Evolutionary conservation across 257 asterid genomes (phyloP).

Genomic region (Ophiorrhiza pumila): DNA sequence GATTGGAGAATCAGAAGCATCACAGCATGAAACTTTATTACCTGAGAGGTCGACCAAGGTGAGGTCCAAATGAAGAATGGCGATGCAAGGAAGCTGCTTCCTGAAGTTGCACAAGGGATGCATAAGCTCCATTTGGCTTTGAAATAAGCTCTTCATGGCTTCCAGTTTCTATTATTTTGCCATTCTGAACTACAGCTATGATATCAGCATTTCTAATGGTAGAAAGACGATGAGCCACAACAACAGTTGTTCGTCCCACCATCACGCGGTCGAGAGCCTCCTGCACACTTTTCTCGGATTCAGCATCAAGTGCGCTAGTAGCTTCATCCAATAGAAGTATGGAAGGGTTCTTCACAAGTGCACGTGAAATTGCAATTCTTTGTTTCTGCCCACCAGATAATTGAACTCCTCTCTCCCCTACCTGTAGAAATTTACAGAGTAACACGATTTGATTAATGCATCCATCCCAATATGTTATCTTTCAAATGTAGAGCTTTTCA

Average conservation of each 20-base stretch:
- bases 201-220: constrained; percentile 85
- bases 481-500: neutral
- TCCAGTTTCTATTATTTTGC: constrained; percentile 75
- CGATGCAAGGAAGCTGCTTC: constrained; percentile 64
- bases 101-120: constrained; percentile 85
- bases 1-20: neutral
- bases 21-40: constrained; percentile 7
- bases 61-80: constrained; percentile 61
- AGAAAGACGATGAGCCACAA: constrained; percentile 92
- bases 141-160: constrained; percentile 89
- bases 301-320: constrained; percentile 97
- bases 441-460: neutral
- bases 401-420: constrained; percentile 98
- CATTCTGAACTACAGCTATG: constrained; percentile 82
- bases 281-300: constrained; percentile 90
- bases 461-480: neutral
- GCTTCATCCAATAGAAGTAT: constrained; percentile 91
- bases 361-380: constrained; percentile 88
- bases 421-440: constrained; percentile 37
- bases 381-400: constrained; percentile 98
- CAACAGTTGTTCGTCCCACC: constrained; percentile 87
- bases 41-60: constrained; percentile 67
- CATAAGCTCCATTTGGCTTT: constrained; percentile 67
- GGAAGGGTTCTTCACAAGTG: constrained; percentile 86
- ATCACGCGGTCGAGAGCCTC: constrained; percentile 96